phyloP scores from a whole-genome alignment of 306 rosid genomes.

The Vigna hirtella region DNA sequence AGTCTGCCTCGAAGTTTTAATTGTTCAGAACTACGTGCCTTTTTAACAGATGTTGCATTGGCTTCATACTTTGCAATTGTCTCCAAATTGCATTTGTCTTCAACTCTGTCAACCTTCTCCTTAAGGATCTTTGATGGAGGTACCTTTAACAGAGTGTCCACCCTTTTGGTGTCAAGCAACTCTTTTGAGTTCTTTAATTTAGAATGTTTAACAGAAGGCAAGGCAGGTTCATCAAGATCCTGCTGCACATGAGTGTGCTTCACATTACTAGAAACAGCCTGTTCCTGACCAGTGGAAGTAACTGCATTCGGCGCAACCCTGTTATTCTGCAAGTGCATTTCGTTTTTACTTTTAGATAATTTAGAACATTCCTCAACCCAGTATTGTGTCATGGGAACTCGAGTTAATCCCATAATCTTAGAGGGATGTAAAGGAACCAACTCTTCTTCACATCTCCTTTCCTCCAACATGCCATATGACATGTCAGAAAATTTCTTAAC shows the following conservation, averaged over 20 bases:
- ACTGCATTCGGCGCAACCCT: conserved; percentile 29
- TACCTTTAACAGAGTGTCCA: conserved; percentile 22
- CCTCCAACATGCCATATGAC: conserved; percentile 40
- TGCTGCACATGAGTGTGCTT: conserved; percentile 24
- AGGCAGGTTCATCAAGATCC: conserved; percentile 40
- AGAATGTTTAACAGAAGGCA: conserved; percentile 38
- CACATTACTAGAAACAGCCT: conserved; percentile 19
- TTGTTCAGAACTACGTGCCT: conserved; percentile 31
- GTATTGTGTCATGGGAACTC: background rate
- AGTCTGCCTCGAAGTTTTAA: conserved; percentile 59
- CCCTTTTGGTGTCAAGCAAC: conserved; percentile 38
- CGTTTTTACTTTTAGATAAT: conserved; percentile 27
- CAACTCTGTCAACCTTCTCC: conserved; percentile 44
- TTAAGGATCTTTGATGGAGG: conserved; percentile 20
- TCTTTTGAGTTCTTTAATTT: conserved; percentile 31
- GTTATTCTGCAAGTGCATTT: background rate
- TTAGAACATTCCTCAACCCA: conserved; percentile 29
- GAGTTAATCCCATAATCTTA: background rate
- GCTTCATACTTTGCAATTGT: conserved; percentile 34
- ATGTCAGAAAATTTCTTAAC: conserved; percentile 48
- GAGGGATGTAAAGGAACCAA: conserved; percentile 26
- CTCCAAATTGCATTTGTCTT: conserved; percentile 42
- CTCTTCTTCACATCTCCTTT: conserved; percentile 41
- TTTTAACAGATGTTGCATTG: conserved; percentile 31
- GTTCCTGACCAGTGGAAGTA: conserved; percentile 41